Evolutionary conservation across 2,329 filamentous ascomycete genomes (phyloP).

Genomic region (Penicillium sp.): DNA sequence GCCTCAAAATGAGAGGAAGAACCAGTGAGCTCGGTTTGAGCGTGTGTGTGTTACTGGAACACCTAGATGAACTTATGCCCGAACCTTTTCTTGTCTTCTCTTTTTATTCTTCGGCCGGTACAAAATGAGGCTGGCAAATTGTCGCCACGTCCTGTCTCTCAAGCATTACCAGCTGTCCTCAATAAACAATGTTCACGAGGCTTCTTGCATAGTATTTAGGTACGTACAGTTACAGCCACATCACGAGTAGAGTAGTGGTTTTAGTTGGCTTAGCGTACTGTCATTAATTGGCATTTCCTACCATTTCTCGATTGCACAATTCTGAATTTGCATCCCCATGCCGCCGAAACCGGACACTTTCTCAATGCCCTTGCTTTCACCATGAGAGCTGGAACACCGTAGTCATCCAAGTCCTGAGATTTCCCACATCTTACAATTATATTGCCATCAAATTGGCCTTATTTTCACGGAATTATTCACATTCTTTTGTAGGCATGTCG

Average conservation of each 20-base stretch:
- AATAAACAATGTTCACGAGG: not conserved
- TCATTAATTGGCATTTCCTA: too few relatives aligned
- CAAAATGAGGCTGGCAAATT: not conserved
- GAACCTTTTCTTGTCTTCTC: not conserved
- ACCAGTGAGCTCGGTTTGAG: constrained; percentile 11
- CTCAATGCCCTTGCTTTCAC: too few relatives aligned
- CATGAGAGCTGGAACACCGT: too few relatives aligned
- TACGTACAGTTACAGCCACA: not conserved
- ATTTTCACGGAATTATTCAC: too few relatives aligned
- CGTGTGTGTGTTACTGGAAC: not conserved
- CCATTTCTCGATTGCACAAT: too few relatives aligned
- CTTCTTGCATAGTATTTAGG: not conserved
- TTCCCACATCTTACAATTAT: not conserved
- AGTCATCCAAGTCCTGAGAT: too few relatives aligned
- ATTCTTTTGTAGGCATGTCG: too few relatives aligned
- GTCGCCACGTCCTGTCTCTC: not conserved
- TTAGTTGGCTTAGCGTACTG: not conserved
- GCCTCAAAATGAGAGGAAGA: constrained; percentile 17
- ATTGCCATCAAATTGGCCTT: too few relatives aligned
- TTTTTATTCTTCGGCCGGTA: not conserved
- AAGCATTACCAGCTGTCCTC: not conserved
- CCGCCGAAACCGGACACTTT: too few relatives aligned
- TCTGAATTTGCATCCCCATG: too few relatives aligned
- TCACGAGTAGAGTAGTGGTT: not conserved
- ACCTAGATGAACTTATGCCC: not conserved